Evolutionary conservation across 306 rosid genomes (phyloP).

Genomic region (Trichosanthes truncata): DNA sequence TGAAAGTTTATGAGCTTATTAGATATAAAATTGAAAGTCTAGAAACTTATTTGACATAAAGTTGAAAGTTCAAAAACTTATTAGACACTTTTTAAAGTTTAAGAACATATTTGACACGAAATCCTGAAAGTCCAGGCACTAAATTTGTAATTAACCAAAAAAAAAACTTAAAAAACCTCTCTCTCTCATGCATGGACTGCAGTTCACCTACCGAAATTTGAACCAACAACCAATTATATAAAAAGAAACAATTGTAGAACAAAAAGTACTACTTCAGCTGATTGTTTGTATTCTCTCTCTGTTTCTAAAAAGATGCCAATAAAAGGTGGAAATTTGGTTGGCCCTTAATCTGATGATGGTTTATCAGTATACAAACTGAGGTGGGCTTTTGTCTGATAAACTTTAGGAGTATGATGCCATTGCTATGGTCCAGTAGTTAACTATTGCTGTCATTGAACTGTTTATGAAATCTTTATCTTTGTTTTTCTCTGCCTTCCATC

Average conservation of each 20-base stretch:
- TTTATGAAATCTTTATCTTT: slow-evolving; percentile 34
- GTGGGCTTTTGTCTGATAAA: slow-evolving; percentile 4
- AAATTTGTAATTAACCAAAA: too few species aligned
- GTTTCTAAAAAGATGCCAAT: background rate
- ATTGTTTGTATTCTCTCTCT: background rate
- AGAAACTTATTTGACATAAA: too few species aligned
- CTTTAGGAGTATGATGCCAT: background rate
- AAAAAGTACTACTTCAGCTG: slow-evolving; percentile 6
- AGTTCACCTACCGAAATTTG: slow-evolving; percentile 74
- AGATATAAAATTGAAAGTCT: too few species aligned
- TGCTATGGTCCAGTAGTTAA: slow-evolving; percentile 34
- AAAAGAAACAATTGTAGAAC: background rate
- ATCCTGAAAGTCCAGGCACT: background rate
- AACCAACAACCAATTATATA: slow-evolving; percentile 24
- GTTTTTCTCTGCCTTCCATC: slow-evolving; percentile 19
- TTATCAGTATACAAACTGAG: background rate
- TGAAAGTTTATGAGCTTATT: too few species aligned
- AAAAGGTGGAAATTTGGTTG: background rate
- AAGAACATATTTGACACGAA: too few species aligned
- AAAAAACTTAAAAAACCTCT: background rate
- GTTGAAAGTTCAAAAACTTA: too few species aligned
- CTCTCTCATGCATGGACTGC: slow-evolving; percentile 57
- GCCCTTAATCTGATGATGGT: background rate
- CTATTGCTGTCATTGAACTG: slow-evolving; percentile 37
- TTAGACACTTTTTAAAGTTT: too few species aligned